A percentile compares a stretch with the other conserved stretches of the same genome.
These are phyloP conservation scores for Whalleya microplaca DNA, from an alignment of 2,329 filamentous ascomycete species.

Conservation along the genomic window DNA sequence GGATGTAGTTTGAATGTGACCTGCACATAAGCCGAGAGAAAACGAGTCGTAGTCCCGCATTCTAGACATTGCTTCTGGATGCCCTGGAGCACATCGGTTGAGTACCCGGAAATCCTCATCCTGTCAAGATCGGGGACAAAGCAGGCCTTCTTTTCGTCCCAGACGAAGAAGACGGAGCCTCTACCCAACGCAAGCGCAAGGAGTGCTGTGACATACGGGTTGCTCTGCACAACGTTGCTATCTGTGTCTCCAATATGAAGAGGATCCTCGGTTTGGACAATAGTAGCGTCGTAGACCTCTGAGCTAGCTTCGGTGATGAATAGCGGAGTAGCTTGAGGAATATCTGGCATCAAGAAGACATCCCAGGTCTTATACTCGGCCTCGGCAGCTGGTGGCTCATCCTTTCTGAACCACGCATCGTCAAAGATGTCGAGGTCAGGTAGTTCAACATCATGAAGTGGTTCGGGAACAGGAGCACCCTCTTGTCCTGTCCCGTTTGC, in stretches of 20 bases:
- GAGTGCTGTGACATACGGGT: constrained; percentile 59
- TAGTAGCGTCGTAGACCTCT: constrained; percentile 65
- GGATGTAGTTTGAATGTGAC: constrained; percentile 48
- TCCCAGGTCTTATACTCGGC: constrained; percentile 70
- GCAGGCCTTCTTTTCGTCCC: constrained; percentile 52
- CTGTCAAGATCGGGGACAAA: constrained; percentile 55
- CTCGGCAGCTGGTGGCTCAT: constrained; percentile 34
- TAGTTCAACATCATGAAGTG: constrained; percentile 30
- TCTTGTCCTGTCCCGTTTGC: constrained; percentile 12
- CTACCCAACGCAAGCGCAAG: constrained; percentile 70
- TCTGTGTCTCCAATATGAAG: constrained; percentile 43
- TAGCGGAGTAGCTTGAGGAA: constrained; percentile 46
- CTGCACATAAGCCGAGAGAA: constrained; percentile 52
- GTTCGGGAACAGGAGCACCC: constrained; percentile 9
- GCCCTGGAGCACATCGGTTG: constrained; percentile 51
- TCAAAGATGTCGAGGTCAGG: constrained; percentile 34
- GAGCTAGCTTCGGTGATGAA: constrained; percentile 73
- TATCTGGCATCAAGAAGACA: constrained; percentile 55
- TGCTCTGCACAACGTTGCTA: constrained; percentile 50
- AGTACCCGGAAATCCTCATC: constrained; percentile 60
- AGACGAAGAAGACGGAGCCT: constrained; percentile 72
- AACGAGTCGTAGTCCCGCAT: constrained; percentile 51
- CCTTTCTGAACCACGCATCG: constrained; percentile 54
- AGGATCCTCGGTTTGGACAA: constrained; percentile 48
- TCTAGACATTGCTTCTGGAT: constrained; percentile 51